These are phyloP conservation scores for Pseudonitzschia multiseries DNA, from an alignment of 108 stramenopile genomes.

Conservation along the genomic window DNA sequence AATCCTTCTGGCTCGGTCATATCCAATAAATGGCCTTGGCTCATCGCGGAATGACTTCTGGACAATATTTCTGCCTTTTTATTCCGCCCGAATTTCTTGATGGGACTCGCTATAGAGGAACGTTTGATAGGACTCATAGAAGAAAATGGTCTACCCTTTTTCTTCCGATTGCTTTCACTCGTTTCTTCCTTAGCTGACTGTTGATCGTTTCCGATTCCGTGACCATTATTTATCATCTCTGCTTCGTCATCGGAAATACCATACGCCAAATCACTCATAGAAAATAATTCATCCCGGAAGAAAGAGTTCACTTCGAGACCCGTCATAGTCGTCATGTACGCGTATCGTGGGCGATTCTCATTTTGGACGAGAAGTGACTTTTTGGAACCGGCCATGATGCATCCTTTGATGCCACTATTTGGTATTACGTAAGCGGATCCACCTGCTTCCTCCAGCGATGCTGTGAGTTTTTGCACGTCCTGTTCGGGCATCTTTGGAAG, in stretches of 20 bases:
- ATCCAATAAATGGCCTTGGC: slow-evolving; percentile 31
- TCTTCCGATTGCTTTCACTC: slow-evolving; percentile 7
- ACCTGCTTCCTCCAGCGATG: slow-evolving; percentile 54
- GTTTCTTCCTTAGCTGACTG: slow-evolving; percentile 13
- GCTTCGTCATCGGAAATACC: slow-evolving; percentile 16
- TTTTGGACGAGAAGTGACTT: slow-evolving; percentile 30
- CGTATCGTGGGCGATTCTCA: slow-evolving; percentile 42
- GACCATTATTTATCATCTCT: not conserved
- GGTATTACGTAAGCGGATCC: slow-evolving; percentile 46
- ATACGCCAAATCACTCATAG: slow-evolving; percentile 26
- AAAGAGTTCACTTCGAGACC: slow-evolving; percentile 2
- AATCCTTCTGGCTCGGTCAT: slow-evolving; percentile 54
- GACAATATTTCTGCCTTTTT: slow-evolving; percentile 22
- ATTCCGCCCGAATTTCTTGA: slow-evolving; percentile 13
- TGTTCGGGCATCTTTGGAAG: slow-evolving; percentile 60
- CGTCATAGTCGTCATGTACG: slow-evolving; percentile 33
- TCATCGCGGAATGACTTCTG: slow-evolving; percentile 5
- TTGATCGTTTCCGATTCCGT: slow-evolving; percentile 12
- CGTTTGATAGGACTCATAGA: not conserved
- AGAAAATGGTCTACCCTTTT: not conserved
- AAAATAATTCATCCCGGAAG: slow-evolving; percentile 20
- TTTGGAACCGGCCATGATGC: slow-evolving; percentile 42
- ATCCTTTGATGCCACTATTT: slow-evolving; percentile 40
- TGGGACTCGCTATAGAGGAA: not conserved
- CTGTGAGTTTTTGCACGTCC: slow-evolving; percentile 63